phyloP scores from a whole-genome alignment of 2,329 filamentous ascomycete species.

The Verticillium zaregamsianum region DNA sequence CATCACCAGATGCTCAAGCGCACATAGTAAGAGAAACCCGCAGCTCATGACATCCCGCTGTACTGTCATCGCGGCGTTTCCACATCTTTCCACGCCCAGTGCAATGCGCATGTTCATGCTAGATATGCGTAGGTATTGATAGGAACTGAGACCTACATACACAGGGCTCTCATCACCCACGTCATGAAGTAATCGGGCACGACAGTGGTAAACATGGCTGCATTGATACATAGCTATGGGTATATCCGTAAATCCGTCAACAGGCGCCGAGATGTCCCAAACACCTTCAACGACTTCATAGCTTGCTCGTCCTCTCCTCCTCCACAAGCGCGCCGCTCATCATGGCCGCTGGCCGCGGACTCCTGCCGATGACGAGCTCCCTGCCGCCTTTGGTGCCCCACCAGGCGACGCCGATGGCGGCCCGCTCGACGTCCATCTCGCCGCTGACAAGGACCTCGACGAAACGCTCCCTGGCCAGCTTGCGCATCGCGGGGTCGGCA shows the following conservation, averaged over 20 bases:
- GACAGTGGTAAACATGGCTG: too few relatives aligned
- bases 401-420: slow-evolving; percentile 76
- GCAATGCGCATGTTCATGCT: too few relatives aligned
- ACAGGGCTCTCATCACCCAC: too few relatives aligned
- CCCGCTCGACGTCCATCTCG: slow-evolving; percentile 84
- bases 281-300: slow-evolving; percentile 18
- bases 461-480: slow-evolving; percentile 65
- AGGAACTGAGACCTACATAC: too few relatives aligned
- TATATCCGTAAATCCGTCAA: neutral
- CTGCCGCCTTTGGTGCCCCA: slow-evolving; percentile 64
- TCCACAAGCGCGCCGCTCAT: slow-evolving; percentile 52
- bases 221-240: too few relatives aligned
- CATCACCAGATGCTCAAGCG: too few relatives aligned
- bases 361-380: slow-evolving; percentile 40
- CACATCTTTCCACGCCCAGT: too few relatives aligned
- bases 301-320: slow-evolving; percentile 26
- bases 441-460: slow-evolving; percentile 76
- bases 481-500: slow-evolving; percentile 55
- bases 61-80: too few relatives aligned
- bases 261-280: neutral
- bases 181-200: too few relatives aligned
- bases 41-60: too few relatives aligned
- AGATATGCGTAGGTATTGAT: too few relatives aligned
- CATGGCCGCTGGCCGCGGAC: slow-evolving; percentile 19
- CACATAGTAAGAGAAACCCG: too few relatives aligned